phyloP scores from a whole-genome alignment of 2,329 filamentous ascomycete species.

The Emmonsiellopsis sp. region DNA sequence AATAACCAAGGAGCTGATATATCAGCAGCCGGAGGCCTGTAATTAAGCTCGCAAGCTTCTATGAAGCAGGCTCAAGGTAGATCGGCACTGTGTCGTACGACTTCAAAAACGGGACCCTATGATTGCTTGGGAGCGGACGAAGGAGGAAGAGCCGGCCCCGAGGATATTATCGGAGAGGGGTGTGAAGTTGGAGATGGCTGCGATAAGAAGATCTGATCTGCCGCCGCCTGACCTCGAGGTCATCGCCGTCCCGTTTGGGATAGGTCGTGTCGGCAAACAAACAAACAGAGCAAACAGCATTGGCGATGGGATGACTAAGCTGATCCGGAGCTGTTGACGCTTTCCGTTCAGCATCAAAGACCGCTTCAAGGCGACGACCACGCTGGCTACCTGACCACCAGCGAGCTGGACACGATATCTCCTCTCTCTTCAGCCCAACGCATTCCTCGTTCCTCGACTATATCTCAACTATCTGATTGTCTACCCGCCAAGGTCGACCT shows the following conservation, averaged over 20 bases:
- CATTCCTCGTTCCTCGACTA: not conserved
- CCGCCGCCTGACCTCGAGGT: not conserved
- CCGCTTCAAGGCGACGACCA: not conserved
- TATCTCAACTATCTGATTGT: not conserved
- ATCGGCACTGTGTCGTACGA: not conserved
- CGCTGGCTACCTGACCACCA: not conserved
- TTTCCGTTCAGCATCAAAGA: not conserved
- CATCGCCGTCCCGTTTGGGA: too few species aligned
- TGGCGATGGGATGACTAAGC: not conserved
- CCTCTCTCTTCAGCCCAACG: not conserved
- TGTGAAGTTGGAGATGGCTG: not conserved
- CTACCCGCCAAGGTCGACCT: not conserved
- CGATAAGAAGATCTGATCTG: constrained; percentile 1
- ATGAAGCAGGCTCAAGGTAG: not conserved
- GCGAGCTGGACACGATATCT: not conserved
- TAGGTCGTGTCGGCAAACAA: not conserved
- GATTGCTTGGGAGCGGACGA: not conserved
- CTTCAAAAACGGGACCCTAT: not conserved
- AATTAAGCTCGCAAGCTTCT: not conserved
- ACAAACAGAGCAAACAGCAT: not conserved
- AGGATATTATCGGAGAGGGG: not conserved
- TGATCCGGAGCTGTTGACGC: not conserved
- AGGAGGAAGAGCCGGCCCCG: too few species aligned
- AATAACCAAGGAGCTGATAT: not conserved
- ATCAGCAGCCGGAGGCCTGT: not conserved